Base-by-base conservation (phyloP, 208 protist genomes). In the Leishmania tropica region DNA sequence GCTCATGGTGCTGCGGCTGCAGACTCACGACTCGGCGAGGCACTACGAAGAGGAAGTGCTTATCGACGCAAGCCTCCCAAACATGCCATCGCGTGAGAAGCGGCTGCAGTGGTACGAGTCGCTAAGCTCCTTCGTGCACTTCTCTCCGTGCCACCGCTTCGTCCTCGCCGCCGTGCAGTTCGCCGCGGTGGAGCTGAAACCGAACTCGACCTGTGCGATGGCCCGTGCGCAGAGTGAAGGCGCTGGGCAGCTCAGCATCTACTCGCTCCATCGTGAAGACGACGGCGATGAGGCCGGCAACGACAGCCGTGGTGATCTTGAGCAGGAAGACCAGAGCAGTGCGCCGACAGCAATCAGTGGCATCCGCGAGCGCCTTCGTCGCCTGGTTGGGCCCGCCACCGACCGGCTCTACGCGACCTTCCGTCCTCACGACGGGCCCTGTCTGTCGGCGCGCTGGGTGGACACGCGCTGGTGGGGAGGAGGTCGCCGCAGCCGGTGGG, bases 51-150 rank as follows among this genome's bases (percentile, higher is more conserved):
- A 95, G 72, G 75, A 89, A 67, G 73, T 94, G 40, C 64, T 95
- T 15, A 62, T 95, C 0, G 85, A 94, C 76, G 81, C 85, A 8
- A 35, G 76, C 45, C 56, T 95, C 35, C 81, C 85, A 5, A 83
- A 74, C 48, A 80, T 82, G 35, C 78, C 80, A 17, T 80, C 76
- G 5, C 76, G n/a, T n/a, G 75, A 60, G 72, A 79, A 71, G 40
- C 88, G 81, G 4, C 84, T 89, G 42, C 90, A 87, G 71, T 96
- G 91, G 91, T 96, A 93, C 80, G 92, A 93, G 62, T 84, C 84
- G 6, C 73, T 87, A 21, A 81, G 84, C 60, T 87, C 83, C 68
- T 85, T 93, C 64, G 68, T 93, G 37, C 65, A 75, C 47, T 94
- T 96, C 79, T 93, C 90, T 13, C 91, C 93, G 19, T 91, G 88